Base-by-base conservation (phyloP, 1,284 basidiomycete genomes). In the Malassezia caprae region DNA sequence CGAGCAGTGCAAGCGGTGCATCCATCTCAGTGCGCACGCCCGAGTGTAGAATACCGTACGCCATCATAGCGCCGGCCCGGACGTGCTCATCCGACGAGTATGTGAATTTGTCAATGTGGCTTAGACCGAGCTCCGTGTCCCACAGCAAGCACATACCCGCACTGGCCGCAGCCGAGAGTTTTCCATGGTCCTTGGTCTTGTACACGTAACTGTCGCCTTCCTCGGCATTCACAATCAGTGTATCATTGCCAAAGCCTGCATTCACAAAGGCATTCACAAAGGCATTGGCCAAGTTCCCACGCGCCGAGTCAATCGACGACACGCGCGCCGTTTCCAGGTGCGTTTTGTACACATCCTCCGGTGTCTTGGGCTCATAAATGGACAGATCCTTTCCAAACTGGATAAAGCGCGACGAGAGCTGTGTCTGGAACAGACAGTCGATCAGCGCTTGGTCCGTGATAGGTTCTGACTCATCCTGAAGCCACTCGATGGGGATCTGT, bases 201-300 rank as follows among this genome's bases (percentile, higher is more conserved):
- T 98, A 99, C 62, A 99, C 90, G 88, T 91, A 98, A 66, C 88
- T 91, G 76, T 85, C 87, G 21, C 93, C 93, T 71, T 96, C 91
- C 55, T 90, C 87, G 0, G 91, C 91, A 67, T 86, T 85, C 4
- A 93, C 90, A 86, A 99, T 91, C 54, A 99, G 82, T 76, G 94
- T 96, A 75, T 99, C 94, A 75, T 99, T 99, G 17, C 91, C 91
- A 71, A 94, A 98, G 0, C 94, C 94, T 35, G 91, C 93, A 69
- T 99, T 99, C 56, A 96, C 94, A 64, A 98, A 98, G 1, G 90
- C 94, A 72, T 99, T 98, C 61, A 99, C 94, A 67, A 98, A 98
- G 1, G 91, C 94, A 8, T 90, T 87, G 1, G 94, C 93, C 51
- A 98, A 78, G 76, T 98, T 98, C 52, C 85, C 90, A 59, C 88